Evolutionary conservation across 176 grass and related monocot species (phyloP).

Genomic region (Coix lacrymajobi): DNA sequence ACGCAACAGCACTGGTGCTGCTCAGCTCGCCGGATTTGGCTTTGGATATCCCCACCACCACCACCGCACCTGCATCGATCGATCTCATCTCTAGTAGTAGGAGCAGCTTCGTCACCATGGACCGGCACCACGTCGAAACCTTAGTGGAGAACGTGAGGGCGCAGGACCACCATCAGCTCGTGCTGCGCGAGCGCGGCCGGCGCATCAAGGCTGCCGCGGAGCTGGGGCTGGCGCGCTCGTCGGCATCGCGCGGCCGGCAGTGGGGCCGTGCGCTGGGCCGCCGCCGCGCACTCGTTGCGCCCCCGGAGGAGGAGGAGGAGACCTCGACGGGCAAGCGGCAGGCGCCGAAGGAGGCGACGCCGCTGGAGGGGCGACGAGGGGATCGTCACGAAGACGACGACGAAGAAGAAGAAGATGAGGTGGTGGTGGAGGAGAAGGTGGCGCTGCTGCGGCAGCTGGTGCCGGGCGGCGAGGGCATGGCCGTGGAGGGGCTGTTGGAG

Average conservation of each 20-base stretch:
- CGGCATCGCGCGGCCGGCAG: conserved; percentile 31
- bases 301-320: not conserved
- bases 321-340: not conserved
- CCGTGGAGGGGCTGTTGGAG: conserved; percentile 57
- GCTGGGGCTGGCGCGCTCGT: conserved; percentile 50
- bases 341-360: not conserved
- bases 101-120: conserved; percentile 1
- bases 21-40: not conserved
- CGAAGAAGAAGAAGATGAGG: conserved; percentile 17
- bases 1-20: too few species aligned
- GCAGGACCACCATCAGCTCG: not conserved
- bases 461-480: conserved; percentile 61
- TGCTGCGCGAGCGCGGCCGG: conserved; percentile 54
- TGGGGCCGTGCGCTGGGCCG: conserved; percentile 54
- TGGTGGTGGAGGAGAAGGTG: conserved; percentile 42
- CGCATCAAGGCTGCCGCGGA: conserved; percentile 71
- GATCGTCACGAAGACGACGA: too few species aligned
- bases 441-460: conserved; percentile 58
- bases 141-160: not conserved
- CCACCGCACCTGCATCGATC: not conserved
- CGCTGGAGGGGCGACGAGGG: not conserved
- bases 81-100: not conserved
- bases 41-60: not conserved
- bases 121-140: not conserved
- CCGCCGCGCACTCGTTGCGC: conserved; percentile 1